Evolutionary conservation across 73 alveolate species (phyloP).

Genomic region (Paramecium caudatum): DNA sequence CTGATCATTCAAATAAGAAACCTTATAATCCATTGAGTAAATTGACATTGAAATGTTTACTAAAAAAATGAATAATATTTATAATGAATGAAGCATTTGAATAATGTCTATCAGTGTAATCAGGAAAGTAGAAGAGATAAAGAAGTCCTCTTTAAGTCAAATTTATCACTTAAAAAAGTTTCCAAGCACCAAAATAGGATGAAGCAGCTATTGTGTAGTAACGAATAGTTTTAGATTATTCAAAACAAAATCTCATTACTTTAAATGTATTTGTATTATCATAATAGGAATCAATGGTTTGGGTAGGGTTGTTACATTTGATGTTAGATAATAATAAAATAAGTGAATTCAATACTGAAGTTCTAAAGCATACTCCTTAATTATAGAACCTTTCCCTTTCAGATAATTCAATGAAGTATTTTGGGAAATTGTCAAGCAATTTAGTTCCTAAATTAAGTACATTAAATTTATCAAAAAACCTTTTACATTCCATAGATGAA

Average conservation of each 20-base stretch:
- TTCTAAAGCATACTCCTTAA: neutral
- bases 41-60: slow-evolving; percentile 18
- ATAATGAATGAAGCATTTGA: slow-evolving; percentile 47
- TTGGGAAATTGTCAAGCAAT: neutral
- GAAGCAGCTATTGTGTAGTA: neutral
- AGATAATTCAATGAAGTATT: neutral
- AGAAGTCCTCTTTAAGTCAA: slow-evolving; percentile 35
- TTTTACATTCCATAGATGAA: neutral
- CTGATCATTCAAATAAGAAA: neutral
- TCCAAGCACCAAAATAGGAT: neutral
- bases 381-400: neutral
- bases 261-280: neutral
- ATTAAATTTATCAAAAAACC: neutral
- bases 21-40: slow-evolving; percentile 16
- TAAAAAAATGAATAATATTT: slow-evolving; percentile 37
- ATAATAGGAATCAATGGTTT: neutral
- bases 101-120: slow-evolving; percentile 17
- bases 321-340: neutral
- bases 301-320: neutral
- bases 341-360: neutral
- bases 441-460: neutral
- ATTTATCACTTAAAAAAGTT: slow-evolving; percentile 24
- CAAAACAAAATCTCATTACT: neutral
- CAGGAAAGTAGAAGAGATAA: slow-evolving; percentile 1
- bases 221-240: slow-evolving; percentile 14